Conservation (phyloP, 1,139 yeast species). For the Scheffersomyces illinoinensis region DNA sequence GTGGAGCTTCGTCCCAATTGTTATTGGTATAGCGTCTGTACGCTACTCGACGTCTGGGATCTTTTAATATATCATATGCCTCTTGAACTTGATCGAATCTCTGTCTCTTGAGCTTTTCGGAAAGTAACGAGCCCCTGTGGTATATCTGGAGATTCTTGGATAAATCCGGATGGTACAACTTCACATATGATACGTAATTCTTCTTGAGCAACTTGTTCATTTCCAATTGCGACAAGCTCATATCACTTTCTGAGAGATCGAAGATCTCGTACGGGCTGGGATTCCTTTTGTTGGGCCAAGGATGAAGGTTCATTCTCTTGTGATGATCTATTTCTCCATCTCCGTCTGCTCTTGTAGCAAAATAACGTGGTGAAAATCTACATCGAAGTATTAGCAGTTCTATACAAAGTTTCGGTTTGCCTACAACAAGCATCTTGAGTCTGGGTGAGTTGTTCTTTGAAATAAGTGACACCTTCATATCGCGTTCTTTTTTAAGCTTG, state of each 20-base stretch:
- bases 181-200: slow-evolving; percentile 66
- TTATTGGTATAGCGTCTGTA: slow-evolving; percentile 28
- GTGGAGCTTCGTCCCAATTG: slow-evolving; percentile 21
- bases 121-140: slow-evolving; percentile 28
- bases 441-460: background rate
- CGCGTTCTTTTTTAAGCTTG: background rate
- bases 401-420: background rate
- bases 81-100: slow-evolving; percentile 71
- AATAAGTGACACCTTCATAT: background rate
- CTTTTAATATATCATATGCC: slow-evolving; percentile 72
- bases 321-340: slow-evolving; percentile 16
- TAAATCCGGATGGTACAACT: slow-evolving; percentile 86
- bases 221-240: slow-evolving; percentile 24
- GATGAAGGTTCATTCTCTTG: slow-evolving; percentile 24
- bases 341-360: background rate
- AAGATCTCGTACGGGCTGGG: slow-evolving; percentile 82
- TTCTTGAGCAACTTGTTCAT: slow-evolving; percentile 50
- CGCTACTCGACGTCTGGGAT: slow-evolving; percentile 47
- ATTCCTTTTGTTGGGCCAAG: slow-evolving; percentile 60
- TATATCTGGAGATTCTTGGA: slow-evolving; percentile 26
- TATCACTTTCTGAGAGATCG: slow-evolving; percentile 32
- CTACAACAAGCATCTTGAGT: background rate
- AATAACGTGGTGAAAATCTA: background rate
- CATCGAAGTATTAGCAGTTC: background rate
- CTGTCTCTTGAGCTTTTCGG: slow-evolving; percentile 44